A percentile compares a stretch with the other conserved stretches of the same genome.
These are phyloP conservation scores for Rhizoclosmatium sp. DNA, from an alignment of 192 early-diverging fungal genomes.

Conservation along the genomic window DNA sequence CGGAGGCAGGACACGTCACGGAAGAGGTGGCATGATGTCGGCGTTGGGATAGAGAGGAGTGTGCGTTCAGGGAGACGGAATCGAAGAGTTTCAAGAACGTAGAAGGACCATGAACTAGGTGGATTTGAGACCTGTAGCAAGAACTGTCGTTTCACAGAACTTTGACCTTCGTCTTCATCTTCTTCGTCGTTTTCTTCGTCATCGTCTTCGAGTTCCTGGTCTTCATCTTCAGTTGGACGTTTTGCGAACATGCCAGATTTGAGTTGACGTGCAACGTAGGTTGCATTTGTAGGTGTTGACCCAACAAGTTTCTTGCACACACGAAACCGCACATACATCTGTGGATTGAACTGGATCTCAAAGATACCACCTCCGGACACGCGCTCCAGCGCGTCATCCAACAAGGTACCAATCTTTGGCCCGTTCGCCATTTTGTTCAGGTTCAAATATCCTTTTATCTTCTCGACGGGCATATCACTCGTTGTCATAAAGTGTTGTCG, in stretches of 20 bases:
- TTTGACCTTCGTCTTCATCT: conserved; percentile 32
- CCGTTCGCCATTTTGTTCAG: neutral
- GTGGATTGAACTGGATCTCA: conserved; percentile 7
- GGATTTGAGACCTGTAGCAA: conserved; percentile 38
- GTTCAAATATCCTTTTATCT: conserved; percentile 9
- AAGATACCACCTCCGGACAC: conserved; percentile 6
- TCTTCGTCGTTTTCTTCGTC: conserved; percentile 31
- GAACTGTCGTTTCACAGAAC: conserved; percentile 6
- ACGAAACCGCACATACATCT: conserved; percentile 9
- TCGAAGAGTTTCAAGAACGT: conserved; percentile 36
- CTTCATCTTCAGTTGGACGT: conserved; percentile 6
- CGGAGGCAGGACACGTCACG: conserved; percentile 44
- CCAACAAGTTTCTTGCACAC: neutral
- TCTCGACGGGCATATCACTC: neutral
- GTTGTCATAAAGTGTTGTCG: conserved; percentile 1
- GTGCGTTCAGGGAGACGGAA: conserved; percentile 31
- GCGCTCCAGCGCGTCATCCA: conserved; percentile 15
- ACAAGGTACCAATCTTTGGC: neutral
- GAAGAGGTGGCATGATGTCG: conserved; percentile 49
- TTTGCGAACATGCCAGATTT: conserved; percentile 16
- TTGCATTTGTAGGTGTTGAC: neutral
- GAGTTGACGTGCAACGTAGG: conserved; percentile 43
- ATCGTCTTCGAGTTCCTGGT: conserved; percentile 19
- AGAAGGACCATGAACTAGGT: conserved; percentile 50
- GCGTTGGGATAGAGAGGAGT: conserved; percentile 35